These are phyloP conservation scores for Emmonsiellopsis sp. DNA, from an alignment of 2,329 filamentous ascomycete genomes.

Conservation along the genomic window DNA sequence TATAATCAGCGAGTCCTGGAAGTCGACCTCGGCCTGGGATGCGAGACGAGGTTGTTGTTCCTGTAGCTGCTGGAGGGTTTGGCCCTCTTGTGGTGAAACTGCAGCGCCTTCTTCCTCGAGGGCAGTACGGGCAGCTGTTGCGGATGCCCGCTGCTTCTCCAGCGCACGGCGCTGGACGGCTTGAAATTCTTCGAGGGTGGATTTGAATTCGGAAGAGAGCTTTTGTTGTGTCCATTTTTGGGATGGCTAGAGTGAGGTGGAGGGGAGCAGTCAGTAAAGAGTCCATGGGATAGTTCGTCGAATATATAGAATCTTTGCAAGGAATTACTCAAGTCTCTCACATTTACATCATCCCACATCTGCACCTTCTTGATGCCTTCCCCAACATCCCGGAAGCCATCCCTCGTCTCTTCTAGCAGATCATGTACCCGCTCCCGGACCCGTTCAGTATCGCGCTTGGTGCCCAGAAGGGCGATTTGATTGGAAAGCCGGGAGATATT, in stretches of 20 bases:
- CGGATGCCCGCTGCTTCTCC: constrained; percentile 83
- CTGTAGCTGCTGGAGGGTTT: constrained; percentile 62
- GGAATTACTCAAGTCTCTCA: constrained; percentile 31
- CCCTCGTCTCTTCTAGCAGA: constrained; percentile 74
- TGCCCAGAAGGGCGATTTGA: constrained; percentile 78
- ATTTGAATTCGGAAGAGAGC: constrained; percentile 84
- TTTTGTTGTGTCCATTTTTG: constrained; percentile 97
- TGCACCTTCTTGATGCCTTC: constrained; percentile 91
- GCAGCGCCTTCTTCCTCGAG: constrained; percentile 49
- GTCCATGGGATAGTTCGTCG: background rate
- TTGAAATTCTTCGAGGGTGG: constrained; percentile 84
- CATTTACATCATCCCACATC: constrained; percentile 73
- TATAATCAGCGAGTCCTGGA: constrained; percentile 89
- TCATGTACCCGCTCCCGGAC: constrained; percentile 85
- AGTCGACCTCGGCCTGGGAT: constrained; percentile 90
- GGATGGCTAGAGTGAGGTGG: constrained; percentile 53
- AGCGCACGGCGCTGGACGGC: constrained; percentile 78
- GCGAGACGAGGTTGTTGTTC: constrained; percentile 73
- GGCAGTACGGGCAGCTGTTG: constrained; percentile 71
- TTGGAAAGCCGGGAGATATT: constrained; percentile 78
- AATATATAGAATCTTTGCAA: background rate
- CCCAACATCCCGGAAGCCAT: constrained; percentile 81
- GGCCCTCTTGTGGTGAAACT: constrained; percentile 31
- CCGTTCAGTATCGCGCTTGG: constrained; percentile 80
- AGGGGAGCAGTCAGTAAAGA: background rate